Conservation (phyloP, 345 rosid species). For the Syzygium aromaticum region DNA sequence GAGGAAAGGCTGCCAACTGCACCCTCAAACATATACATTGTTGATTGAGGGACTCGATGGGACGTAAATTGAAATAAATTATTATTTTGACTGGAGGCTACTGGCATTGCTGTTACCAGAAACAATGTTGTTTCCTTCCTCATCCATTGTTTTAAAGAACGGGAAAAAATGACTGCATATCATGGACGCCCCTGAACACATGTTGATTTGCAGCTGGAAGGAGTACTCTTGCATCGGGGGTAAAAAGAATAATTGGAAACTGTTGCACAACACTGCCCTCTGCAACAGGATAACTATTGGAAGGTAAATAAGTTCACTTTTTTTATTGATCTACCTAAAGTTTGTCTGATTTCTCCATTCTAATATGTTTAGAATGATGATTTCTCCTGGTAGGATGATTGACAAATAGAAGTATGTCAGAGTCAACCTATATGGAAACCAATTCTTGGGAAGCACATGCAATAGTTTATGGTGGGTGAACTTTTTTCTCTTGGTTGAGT, state of each 20-base stretch:
- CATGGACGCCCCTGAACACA: background rate
- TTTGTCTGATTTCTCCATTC: background rate
- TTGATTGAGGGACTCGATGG: conserved; percentile 53
- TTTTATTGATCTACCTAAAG: background rate
- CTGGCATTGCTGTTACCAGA: background rate
- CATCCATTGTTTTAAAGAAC: background rate
- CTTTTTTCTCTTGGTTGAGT: background rate
- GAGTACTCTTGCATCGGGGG: background rate
- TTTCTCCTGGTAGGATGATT: background rate
- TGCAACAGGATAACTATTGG: background rate
- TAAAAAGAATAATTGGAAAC: background rate
- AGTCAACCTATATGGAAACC: background rate
- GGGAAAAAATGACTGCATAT: background rate
- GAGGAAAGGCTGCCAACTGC: conserved; percentile 43
- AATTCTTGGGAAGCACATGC: background rate
- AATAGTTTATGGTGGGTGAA: background rate
- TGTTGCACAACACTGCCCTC: background rate
- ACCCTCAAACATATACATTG: conserved; percentile 54
- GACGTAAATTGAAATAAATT: background rate
- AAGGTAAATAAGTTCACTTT: background rate
- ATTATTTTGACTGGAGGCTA: background rate
- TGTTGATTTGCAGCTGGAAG: background rate
- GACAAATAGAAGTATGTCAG: background rate
- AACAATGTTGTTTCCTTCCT: background rate
- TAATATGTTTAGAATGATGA: background rate